Evolutionary conservation across 2,329 filamentous ascomycete genomes (phyloP).

Genomic region (Ophiostoma sp.): DNA sequence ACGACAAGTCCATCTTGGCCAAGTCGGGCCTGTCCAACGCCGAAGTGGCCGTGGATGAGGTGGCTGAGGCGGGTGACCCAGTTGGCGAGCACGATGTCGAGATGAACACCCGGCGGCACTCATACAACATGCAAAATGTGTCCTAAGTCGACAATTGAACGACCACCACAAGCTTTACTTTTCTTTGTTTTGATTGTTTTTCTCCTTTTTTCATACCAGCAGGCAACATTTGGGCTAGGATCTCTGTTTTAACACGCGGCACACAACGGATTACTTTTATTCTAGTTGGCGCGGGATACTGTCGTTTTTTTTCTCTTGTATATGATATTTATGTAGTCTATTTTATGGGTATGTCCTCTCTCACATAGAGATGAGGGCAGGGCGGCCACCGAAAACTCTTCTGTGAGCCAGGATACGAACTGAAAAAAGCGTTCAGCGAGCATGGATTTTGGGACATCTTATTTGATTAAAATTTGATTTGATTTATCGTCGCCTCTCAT

Average conservation of each 20-base stretch:
- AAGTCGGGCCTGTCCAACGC: constrained; percentile 4
- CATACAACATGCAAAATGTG: constrained; percentile 18
- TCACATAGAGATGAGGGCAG: neutral
- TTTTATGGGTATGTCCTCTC: neutral
- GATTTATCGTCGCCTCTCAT: neutral
- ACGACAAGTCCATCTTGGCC: constrained; percentile 26
- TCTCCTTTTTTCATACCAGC: neutral
- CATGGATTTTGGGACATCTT: neutral
- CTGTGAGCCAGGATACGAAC: neutral
- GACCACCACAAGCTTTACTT: neutral
- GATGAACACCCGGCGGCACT: constrained; percentile 11
- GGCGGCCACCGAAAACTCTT: neutral
- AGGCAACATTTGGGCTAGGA: constrained; percentile 6
- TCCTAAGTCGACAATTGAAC: neutral
- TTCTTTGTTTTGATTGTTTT: neutral
- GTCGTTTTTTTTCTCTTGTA: neutral
- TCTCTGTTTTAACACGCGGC: neutral
- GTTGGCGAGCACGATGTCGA: constrained; percentile 13
- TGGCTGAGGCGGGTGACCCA: neutral
- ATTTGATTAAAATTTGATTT: neutral
- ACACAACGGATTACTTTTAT: neutral
- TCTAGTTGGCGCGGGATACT: neutral
- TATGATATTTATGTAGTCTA: neutral
- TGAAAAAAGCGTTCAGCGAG: neutral
- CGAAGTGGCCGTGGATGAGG: neutral